Percentiles rank a stretch among this genome's conserved stretches.
Conservation (phyloP, 371 early-diverging fungal genomes). For the Sporodiniella umbellata region DNA sequence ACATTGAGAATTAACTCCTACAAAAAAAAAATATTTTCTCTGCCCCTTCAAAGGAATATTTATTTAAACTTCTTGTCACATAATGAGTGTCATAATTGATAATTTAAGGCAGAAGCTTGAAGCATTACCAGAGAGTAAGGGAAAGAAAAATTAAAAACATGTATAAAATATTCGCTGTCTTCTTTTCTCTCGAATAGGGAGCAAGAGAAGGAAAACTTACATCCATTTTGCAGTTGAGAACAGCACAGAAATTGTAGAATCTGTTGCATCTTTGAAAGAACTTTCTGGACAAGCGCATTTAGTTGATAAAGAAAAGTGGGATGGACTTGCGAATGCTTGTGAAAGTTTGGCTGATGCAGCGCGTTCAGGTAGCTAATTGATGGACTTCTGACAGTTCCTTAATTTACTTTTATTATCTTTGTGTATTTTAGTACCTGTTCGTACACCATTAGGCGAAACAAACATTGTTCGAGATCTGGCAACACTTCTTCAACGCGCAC, state of each 20-base stretch:
- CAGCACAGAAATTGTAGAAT: background rate
- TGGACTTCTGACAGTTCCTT: background rate
- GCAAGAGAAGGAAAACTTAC: no score
- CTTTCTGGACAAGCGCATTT: conserved; percentile 3
- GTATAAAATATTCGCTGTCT: no score
- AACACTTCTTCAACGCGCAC: conserved; percentile 25
- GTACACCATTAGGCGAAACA: conserved; percentile 49
- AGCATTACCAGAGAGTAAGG: conserved; percentile 6
- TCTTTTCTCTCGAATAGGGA: no score
- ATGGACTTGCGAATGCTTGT: conserved; percentile 3
- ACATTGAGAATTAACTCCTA: no score
- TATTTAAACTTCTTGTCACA: background rate
- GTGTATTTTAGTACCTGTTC: conserved; percentile 35
- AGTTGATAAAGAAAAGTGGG: conserved; percentile 6
- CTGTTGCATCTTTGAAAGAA: conserved; percentile 3
- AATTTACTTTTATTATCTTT: background rate
- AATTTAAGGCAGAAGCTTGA: conserved; percentile 9
- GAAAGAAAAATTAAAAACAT: background rate
- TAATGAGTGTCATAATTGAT: conserved; percentile 12
- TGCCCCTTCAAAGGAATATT: no score
- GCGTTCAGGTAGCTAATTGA: conserved; percentile 21
- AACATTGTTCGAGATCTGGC: conserved; percentile 33
- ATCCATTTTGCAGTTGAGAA: background rate
- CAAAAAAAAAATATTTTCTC: no score
- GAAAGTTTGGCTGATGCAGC: conserved; percentile 15